Base-by-base conservation (phyloP, 352 stramenopile genomes). In the Phytophthora tubulina region DNA sequence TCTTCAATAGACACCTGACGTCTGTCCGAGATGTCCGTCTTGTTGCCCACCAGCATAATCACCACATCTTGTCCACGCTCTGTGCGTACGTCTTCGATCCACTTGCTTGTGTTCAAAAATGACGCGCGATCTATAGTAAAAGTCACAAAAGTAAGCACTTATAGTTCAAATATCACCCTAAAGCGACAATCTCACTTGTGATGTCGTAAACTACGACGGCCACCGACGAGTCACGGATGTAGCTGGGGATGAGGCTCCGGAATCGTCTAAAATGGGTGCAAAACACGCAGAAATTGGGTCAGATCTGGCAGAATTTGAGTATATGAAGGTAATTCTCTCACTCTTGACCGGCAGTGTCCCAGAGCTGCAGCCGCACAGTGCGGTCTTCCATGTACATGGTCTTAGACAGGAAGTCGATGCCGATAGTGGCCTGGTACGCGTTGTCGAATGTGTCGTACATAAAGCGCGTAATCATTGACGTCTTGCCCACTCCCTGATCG, bases 201-300 rank as follows among this genome's bases (percentile, higher is more conserved):
- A 99, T 99, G 86, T 99, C 98, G 73, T 99, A 99, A 27, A 99
- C 98, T 35, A 99, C 97, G n/a, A 99, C 98, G 6, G 98, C 98
- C 48, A 99, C 97, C 9, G 92, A 99, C n/a, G 97, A 99, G 84
- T 99, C 98, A 30, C 98, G 93, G 81, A 98, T 99, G 89, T 99
- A 99, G 61, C 91, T 98, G 14, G 96, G 96, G 67, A 99, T 99
- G 51, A 99, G 79, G 62, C 90, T 99, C 11, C 94, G 89, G 75
- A 98, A 98, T 15, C 92, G 88, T 67, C 89, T 93, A 31, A 50
- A 48, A 57, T 7, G 27, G n/a, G n/a, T 27, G 6, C n/a, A 67
- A 39, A 35, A 60, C 62, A 33, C 32, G 32, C 39, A 50, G 14
- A 14, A 61, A 53, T 49, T 33, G 32, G 9, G 48, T 66, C 36